Percentiles rank a stretch among this genome's conserved stretches.
These are phyloP conservation scores for Camellia granthamiana DNA, from an alignment of 148 eudicot genomes.

Conservation along the genomic window DNA sequence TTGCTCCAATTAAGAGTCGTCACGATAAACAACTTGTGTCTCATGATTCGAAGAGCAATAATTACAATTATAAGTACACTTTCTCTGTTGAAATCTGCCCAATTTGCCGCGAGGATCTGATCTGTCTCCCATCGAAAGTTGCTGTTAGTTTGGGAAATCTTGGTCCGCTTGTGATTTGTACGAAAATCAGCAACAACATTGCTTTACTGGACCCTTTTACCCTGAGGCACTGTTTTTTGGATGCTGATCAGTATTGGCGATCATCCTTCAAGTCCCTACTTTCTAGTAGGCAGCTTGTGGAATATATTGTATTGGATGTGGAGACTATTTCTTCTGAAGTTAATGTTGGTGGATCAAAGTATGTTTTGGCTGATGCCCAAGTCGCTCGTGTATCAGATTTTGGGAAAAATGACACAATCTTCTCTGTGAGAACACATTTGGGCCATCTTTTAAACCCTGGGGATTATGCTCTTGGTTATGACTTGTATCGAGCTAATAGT, in stretches of 20 bases:
- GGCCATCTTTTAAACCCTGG: conserved; percentile 64
- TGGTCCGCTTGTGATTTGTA: conserved; percentile 54
- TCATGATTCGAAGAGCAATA: conserved; percentile 71
- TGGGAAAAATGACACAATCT: conserved; percentile 58
- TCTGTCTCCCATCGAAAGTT: conserved; percentile 67
- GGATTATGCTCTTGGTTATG: conserved; percentile 73
- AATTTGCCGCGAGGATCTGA: conserved; percentile 75
- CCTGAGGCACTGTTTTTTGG: conserved; percentile 44
- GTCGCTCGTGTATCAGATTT: conserved; percentile 66
- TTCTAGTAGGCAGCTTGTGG: conserved; percentile 50
- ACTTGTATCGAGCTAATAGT: conserved; percentile 54
- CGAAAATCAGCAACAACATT: conserved; percentile 44
- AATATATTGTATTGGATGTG: conserved; percentile 45
- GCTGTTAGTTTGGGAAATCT: conserved; percentile 45
- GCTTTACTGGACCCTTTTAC: conserved; percentile 44
- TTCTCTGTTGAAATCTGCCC: conserved; percentile 71
- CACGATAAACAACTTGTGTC: conserved; percentile 50
- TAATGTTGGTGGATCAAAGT: conserved; percentile 54
- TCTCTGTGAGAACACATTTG: conserved; percentile 53
- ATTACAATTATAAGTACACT: conserved; percentile 57
- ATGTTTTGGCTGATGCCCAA: conserved; percentile 60
- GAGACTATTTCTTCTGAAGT: conserved; percentile 44
- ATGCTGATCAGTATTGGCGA: conserved; percentile 58
- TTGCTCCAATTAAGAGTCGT: conserved; percentile 51
- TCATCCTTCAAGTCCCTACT: conserved; percentile 32